Percentiles rank a stretch among this genome's conserved stretches.
Evolutionary conservation across 306 rosid species (phyloP).

Genomic region (Amphicarpaea edgeworthii): DNA sequence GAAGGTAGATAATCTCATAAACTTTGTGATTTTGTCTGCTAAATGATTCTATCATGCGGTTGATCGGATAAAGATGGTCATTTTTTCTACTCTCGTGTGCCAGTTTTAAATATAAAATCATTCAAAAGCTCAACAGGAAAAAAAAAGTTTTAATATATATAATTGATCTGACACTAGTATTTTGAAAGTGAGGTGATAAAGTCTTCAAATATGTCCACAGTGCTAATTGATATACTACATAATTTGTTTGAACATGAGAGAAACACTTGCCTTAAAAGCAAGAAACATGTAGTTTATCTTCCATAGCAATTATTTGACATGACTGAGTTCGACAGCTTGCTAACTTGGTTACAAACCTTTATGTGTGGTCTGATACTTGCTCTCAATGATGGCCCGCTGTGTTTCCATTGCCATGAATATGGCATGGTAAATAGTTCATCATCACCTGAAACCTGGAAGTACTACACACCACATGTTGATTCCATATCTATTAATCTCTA

Average conservation of each 20-base stretch:
- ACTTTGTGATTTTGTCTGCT: too few species aligned
- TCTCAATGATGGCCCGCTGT: slow-evolving; percentile 39
- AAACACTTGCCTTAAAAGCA: slow-evolving; percentile 39
- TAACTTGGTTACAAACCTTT: slow-evolving; percentile 17
- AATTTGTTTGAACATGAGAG: slow-evolving; percentile 14
- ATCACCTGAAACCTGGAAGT: not conserved
- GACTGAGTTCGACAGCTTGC: slow-evolving; percentile 43
- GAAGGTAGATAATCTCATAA: too few species aligned
- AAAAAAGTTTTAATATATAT: not conserved
- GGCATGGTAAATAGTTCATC: slow-evolving; percentile 28
- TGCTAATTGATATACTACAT: not conserved
- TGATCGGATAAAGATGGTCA: too few species aligned
- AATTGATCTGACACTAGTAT: not conserved
- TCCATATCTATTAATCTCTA: not conserved
- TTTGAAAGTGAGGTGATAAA: too few species aligned
- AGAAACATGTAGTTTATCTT: slow-evolving; percentile 27
- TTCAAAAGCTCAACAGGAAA: not conserved
- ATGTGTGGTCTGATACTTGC: slow-evolving; percentile 35
- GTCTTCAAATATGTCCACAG: too few species aligned
- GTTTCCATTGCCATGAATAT: slow-evolving; percentile 24
- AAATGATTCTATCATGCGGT: too few species aligned
- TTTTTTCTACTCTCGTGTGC: too few species aligned
- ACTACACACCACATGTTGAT: not conserved
- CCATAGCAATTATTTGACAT: slow-evolving; percentile 21
- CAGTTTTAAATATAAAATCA: not conserved